A percentile compares a stretch with the other conserved stretches of the same genome.
phyloP scores from a whole-genome alignment of 257 asterid species.

The Fraxinus excelsior region DNA sequence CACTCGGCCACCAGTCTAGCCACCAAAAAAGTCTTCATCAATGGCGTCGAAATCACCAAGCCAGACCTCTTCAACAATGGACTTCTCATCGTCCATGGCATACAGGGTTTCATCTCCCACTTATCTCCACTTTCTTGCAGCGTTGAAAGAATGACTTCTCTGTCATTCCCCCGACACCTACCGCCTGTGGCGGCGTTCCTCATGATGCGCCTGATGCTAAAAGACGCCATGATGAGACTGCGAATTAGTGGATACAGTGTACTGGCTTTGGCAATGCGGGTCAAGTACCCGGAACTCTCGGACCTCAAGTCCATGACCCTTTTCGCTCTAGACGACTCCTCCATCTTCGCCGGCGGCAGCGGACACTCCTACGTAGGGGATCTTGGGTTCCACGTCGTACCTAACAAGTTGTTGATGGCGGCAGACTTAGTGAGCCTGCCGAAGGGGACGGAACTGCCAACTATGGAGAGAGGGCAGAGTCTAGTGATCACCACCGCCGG shows the following conservation, averaged over 20 bases:
- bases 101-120: slow-evolving; percentile 66
- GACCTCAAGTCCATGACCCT: slow-evolving; percentile 57
- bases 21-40: slow-evolving; percentile 47
- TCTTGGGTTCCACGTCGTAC: slow-evolving; percentile 65
- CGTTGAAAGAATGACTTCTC: slow-evolving; percentile 55
- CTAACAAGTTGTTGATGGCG: slow-evolving; percentile 52
- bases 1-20: slow-evolving; percentile 26
- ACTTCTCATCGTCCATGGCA: slow-evolving; percentile 53
- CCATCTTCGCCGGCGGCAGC: slow-evolving; percentile 56
- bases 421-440: slow-evolving; percentile 50
- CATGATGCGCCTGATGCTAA: slow-evolving; percentile 52
- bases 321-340: slow-evolving; percentile 68
- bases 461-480: slow-evolving; percentile 54
- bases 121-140: slow-evolving; percentile 71
- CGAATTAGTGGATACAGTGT: slow-evolving; percentile 62
- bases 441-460: slow-evolving; percentile 45
- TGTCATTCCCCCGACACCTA: slow-evolving; percentile 47
- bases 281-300: slow-evolving; percentile 49
- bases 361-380: slow-evolving; percentile 63
- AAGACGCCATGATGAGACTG: slow-evolving; percentile 56
- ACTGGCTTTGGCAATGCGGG: slow-evolving; percentile 62
- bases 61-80: slow-evolving; percentile 80
- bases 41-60: slow-evolving; percentile 59
- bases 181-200: slow-evolving; percentile 40
- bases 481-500: slow-evolving; percentile 70